These are phyloP conservation scores for Lithohypha guttulata DNA, from an alignment of 2,329 filamentous ascomycete species.

Conservation along the genomic window DNA sequence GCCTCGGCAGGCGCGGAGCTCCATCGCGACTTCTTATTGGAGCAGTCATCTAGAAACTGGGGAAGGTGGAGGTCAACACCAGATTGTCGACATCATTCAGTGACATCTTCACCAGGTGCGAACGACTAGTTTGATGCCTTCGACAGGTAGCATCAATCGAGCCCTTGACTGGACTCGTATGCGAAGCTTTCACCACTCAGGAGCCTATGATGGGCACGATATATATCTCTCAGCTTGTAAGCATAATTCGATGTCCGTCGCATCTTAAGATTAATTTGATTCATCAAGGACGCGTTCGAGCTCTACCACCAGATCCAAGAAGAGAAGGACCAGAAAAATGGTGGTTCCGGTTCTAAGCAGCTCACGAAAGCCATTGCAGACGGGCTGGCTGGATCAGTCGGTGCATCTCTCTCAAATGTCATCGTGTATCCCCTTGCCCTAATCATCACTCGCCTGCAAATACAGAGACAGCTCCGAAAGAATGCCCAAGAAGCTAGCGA, in stretches of 20 bases:
- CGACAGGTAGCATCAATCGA: too few relatives aligned
- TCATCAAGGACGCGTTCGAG: conserved; percentile 32
- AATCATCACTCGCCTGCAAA: conserved; percentile 70
- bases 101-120: too few relatives aligned
- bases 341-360: conserved; percentile 28
- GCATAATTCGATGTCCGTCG: neutral
- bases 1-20: too few relatives aligned
- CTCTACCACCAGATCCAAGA: conserved; percentile 34
- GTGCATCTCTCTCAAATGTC: conserved; percentile 68
- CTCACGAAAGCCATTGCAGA: conserved; percentile 65
- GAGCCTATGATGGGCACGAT: conserved; percentile 6
- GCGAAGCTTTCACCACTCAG: neutral
- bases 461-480: conserved; percentile 52
- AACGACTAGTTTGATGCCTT: too few relatives aligned
- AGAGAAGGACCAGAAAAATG: conserved; percentile 25
- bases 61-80: too few relatives aligned
- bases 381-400: conserved; percentile 66
- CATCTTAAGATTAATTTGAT: neutral
- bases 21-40: too few relatives aligned
- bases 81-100: too few relatives aligned
- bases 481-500: conserved; percentile 23
- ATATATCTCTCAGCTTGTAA: conserved; percentile 6
- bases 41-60: too few relatives aligned
- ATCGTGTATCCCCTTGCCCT: conserved; percentile 72
- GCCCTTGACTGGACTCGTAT: too few relatives aligned